Base-by-base conservation (phyloP, 1,284 basidiomycete genomes). In the Psilocybe mexicana region DNA sequence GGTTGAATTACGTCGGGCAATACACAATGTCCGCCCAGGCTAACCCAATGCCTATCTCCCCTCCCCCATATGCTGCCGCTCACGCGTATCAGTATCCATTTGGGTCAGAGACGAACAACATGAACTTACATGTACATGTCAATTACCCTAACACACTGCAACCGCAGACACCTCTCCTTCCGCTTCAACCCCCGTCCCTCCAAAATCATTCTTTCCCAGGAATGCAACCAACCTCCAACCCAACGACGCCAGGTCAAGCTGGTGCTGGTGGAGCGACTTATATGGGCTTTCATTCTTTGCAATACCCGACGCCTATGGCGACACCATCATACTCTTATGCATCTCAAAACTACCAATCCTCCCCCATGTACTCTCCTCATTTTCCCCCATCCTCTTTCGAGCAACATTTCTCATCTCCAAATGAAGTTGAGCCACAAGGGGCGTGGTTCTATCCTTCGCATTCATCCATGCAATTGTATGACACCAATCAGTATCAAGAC, bases 361-460 rank as follows among this genome's bases (percentile, higher is more conserved):
- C 72, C 0, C 71, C 75, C 0, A 65, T 75, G 30, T 80, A 77
- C 63, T 75, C 71, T 35, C 53, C 70, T 10, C 72, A 69, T 18
- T 80, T 76, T 61, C 61, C 70, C 3, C 66, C 71, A 3, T 62
- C 76, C 12, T 73, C 75, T 2, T 79, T 77, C 60, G 63, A 69
- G 6, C 78, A 73, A 33, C 73, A 71, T 50, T 79, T 71, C 60
- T 51, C 69, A 8, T 59, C 69, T 24, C 61, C 70, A 8, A 61
- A 65, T 2, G 76, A 76, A 23, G 67, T 71, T 7, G 75, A 76
- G 14, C 66, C 69, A 23, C 77, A 76, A 57, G 79, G 79, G n/a
- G 71, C 74, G 7, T 86, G 83, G 84, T 87, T 80, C 77, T 86
- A 83, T 61, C 64, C 83, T 26, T 75, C 78, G 14, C 75, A 70